These are phyloP conservation scores for Crucihimalaya himalaica DNA, from an alignment of 345 rosid species.

Conservation along the genomic window DNA sequence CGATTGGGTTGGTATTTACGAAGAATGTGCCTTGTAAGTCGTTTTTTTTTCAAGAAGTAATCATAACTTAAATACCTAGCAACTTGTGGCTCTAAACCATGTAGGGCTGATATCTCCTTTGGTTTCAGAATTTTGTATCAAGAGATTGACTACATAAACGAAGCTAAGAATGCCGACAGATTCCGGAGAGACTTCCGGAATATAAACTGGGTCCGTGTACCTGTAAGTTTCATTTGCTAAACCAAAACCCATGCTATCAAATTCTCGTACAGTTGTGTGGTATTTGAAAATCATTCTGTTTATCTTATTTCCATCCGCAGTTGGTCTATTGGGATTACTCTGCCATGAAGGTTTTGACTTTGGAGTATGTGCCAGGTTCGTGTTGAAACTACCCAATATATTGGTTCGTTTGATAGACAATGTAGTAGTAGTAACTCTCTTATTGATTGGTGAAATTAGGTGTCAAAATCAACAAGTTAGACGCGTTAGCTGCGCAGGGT, in stretches of 20 bases:
- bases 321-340: conserved; percentile 95
- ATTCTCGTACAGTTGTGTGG: not conserved
- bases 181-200: conserved; percentile 93
- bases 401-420: conserved; percentile 13
- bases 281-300: conserved; percentile 7
- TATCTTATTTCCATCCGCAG: conserved; percentile 44
- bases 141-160: conserved; percentile 95
- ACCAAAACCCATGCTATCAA: conserved; percentile 5
- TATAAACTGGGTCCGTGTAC: conserved; percentile 90
- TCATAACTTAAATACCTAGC: not conserved
- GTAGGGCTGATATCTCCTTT: conserved; percentile 23
- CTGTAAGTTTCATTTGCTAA: conserved; percentile 56
- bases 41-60: not conserved
- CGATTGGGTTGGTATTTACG: conserved; percentile 92
- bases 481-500: conserved; percentile 61
- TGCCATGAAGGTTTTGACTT: conserved; percentile 82
- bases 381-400: conserved; percentile 30
- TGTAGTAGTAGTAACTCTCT: not conserved
- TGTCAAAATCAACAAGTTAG: conserved; percentile 68
- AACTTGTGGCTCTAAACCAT: conserved; percentile 11
- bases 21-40: conserved; percentile 87
- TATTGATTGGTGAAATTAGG: conserved; percentile 49
- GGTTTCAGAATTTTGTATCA: conserved; percentile 78
- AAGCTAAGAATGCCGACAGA: conserved; percentile 91
- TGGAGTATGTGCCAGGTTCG: conserved; percentile 97